phyloP scores from a whole-genome alignment of 495 filamentous ascomycete genomes.

The Cercophora newfieldiana region DNA sequence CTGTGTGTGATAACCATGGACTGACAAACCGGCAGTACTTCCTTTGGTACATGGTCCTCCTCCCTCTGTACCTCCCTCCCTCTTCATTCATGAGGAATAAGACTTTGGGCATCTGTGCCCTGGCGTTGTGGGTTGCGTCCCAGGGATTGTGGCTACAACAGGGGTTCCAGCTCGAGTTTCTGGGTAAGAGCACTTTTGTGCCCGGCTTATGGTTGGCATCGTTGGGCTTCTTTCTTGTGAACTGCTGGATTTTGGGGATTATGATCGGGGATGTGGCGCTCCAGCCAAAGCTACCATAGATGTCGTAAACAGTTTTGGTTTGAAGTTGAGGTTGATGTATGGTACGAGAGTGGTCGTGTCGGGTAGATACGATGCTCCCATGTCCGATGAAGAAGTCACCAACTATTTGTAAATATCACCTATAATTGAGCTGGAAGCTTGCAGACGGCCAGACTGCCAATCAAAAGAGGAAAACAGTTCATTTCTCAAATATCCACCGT shows the following conservation, averaged over 20 bases:
- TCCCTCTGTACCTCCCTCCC: conserved; percentile 83
- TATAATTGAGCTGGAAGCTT: too few relatives aligned
- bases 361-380: too few relatives aligned
- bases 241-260: conserved; percentile 82
- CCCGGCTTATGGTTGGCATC: conserved; percentile 77
- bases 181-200: conserved; percentile 80
- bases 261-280: conserved; percentile 65
- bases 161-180: conserved; percentile 83
- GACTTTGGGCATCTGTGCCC: conserved; percentile 59
- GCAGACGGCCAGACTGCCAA: too few relatives aligned
- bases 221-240: conserved; percentile 78
- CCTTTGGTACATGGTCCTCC: conserved; percentile 92
- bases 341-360: too few relatives aligned
- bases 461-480: too few relatives aligned
- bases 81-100: conserved; percentile 67
- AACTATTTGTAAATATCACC: too few relatives aligned
- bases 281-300: not conserved
- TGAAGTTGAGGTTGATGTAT: too few relatives aligned
- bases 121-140: conserved; percentile 68
- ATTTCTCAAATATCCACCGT: too few relatives aligned
- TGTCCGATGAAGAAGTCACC: too few relatives aligned
- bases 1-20: not conserved
- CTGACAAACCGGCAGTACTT: conserved; percentile 69
- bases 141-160: conserved; percentile 87
- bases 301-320: too few relatives aligned